These are phyloP conservation scores for Aspergillus sp. DNA, from an alignment of 2,329 filamentous ascomycete genomes.

Conservation along the genomic window DNA sequence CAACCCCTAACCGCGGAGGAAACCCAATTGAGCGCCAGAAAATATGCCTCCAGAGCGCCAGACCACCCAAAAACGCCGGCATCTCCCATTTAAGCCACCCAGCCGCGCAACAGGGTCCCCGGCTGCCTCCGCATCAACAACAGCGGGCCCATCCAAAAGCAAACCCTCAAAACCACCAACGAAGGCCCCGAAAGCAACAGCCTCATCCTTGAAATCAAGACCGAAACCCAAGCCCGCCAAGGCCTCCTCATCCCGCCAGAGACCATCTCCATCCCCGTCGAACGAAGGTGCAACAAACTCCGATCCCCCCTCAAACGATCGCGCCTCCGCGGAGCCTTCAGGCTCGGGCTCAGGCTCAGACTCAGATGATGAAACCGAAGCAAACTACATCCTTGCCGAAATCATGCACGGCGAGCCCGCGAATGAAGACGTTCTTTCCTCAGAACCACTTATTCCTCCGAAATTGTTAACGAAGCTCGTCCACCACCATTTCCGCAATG, in stretches of 20 bases:
- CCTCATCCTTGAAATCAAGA: constrained; percentile 14
- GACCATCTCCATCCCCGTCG: constrained; percentile 5
- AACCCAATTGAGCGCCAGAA: neutral
- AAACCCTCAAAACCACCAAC: constrained; percentile 16
- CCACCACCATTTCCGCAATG: constrained; percentile 72
- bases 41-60: constrained; percentile 32
- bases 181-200: constrained; percentile 12
- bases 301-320: constrained; percentile 18
- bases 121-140: constrained; percentile 13
- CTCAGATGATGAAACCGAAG: constrained; percentile 29
- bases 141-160: constrained; percentile 22
- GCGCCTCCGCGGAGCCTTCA: neutral
- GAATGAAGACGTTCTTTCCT: constrained; percentile 31
- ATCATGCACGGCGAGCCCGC: constrained; percentile 31
- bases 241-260: constrained; percentile 11
- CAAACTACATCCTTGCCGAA: constrained; percentile 50
- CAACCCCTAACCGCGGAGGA: neutral
- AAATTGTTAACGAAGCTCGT: constrained; percentile 74
- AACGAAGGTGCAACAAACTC: constrained; percentile 4
- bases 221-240: constrained; percentile 7
- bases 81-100: constrained; percentile 47
- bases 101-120: constrained; percentile 27
- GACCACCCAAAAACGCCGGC: constrained; percentile 35
- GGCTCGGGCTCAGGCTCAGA: constrained; percentile 16
- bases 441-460: constrained; percentile 60